Base-by-base conservation (phyloP, 2,329 filamentous ascomycete species). In the Scytalidium sp. region DNA sequence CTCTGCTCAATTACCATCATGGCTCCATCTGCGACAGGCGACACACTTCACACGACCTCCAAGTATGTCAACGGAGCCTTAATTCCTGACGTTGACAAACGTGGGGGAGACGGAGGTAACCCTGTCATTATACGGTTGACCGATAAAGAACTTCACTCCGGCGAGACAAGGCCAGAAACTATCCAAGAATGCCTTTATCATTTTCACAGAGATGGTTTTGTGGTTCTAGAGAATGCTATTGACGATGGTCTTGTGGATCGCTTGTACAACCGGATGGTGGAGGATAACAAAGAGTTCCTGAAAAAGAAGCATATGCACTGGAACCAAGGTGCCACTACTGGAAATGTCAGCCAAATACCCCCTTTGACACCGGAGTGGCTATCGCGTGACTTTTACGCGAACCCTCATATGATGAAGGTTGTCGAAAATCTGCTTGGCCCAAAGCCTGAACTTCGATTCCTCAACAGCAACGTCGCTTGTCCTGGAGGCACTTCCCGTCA, bases 141-240 rank as follows among this genome's bases (percentile, higher is more conserved):
- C 15, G 32, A 36, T 36, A 15, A n/a, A n/a, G 32, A 36, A 36
- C 32, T 36, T 6, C 32, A 36, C 32, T 36, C 13, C 6, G 32
- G 32, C 11, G 4, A 36, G 13, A 36, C 32, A 4, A 36, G 32
- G 15, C 32, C 32, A n/a, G 46, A 48, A 17, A 43, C 43, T 19
- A 48, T 43, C 22, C 22, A 25, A 19, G 46, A 48, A 43, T 41
- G 39, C 22, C 19, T 48, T 5, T 8, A 41, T 3, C 43, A 43
- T 41, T 41, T 48, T 15, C 72, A 79, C 45, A 56, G 63, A 20
- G 79, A 83, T 54, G 80, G 80, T 0, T 63, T 83, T 1, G 76
- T 84, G 1, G 74, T 84, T 0, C 62, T 83, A 3, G 71, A 80
- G 46, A 67, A 79, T 57, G 72, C 73, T 3, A 67, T 83, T n/a